A percentile compares a stretch with the other conserved stretches of the same genome.
Conservation (phyloP, 306 rosid species). For the Mimosa bimucronata region DNA sequence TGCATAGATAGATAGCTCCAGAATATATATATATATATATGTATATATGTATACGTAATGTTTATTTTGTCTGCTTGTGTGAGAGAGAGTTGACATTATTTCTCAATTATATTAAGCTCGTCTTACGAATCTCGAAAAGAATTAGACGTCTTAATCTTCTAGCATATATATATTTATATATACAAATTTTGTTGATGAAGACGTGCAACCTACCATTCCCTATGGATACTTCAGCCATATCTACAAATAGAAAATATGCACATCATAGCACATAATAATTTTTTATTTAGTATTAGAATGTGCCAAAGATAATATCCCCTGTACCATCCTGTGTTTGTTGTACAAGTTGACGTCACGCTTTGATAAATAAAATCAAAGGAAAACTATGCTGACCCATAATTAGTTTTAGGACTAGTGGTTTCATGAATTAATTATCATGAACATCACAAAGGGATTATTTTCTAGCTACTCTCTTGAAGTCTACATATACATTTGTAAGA, state of each 20-base stretch:
- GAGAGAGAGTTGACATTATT: constrained; percentile 50
- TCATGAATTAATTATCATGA: not conserved
- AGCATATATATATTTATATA: too few relatives aligned
- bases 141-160: not conserved
- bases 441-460: not conserved
- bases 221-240: not conserved
- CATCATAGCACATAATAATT: not conserved
- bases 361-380: not conserved
- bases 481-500: not conserved
- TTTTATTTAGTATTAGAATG: constrained; percentile 25
- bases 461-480: constrained; percentile 1
- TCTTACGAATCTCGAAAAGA: not conserved
- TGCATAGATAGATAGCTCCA: not conserved
- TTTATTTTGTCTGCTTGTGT: constrained; percentile 45
- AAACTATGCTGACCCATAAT: not conserved
- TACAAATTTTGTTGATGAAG: not conserved
- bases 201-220: not conserved
- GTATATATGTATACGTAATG: constrained; percentile 7
- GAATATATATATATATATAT: not conserved
- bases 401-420: not conserved
- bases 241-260: not conserved
- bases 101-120: constrained; percentile 28
- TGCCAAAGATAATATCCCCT: not conserved
- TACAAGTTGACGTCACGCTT: constrained; percentile 22
- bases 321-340: constrained; percentile 23